These are phyloP conservation scores for Eimeria zaria DNA, from an alignment of 169 alveolate genomes.

Conservation along the genomic window DNA sequence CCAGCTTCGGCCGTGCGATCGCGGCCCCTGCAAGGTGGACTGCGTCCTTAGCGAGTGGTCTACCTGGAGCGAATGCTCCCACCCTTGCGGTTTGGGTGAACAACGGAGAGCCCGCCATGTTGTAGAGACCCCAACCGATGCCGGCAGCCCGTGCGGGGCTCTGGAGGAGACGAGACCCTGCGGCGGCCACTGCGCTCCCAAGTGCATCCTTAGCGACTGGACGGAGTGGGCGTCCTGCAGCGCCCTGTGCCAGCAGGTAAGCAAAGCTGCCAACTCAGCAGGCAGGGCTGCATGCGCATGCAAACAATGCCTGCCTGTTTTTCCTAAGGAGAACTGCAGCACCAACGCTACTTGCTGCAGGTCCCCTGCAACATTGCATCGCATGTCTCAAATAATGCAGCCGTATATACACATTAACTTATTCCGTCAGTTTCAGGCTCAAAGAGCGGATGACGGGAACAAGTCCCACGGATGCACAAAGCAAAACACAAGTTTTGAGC, in stretches of 20 bases:
- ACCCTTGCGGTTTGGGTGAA: constrained; percentile 87
- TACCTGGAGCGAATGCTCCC: constrained; percentile 87
- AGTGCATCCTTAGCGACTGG: constrained; percentile 82
- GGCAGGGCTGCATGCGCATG: background rate
- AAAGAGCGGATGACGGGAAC: background rate
- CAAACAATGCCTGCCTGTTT: background rate
- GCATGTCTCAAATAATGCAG: background rate
- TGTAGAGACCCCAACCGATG: background rate
- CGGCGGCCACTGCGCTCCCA: constrained; percentile 59
- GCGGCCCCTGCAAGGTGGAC: constrained; percentile 78
- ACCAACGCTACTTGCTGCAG: background rate
- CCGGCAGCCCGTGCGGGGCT: constrained; percentile 55
- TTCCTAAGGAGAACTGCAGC: background rate
- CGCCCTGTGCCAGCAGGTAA: constrained; percentile 77
- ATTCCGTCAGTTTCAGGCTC: background rate
- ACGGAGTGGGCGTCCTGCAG: constrained; percentile 77
- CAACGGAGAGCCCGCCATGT: constrained; percentile 81
- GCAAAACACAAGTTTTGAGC: no score
- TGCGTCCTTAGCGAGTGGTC: constrained; percentile 88
- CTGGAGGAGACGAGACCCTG: constrained; percentile 64
- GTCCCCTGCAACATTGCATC: background rate
- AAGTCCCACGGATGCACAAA: background rate
- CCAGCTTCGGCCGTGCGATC: constrained; percentile 66
- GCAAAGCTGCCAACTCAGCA: background rate
- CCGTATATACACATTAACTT: background rate